Conservation (phyloP, 139 green algal genomes). For the Dunaliella primolecta region DNA sequence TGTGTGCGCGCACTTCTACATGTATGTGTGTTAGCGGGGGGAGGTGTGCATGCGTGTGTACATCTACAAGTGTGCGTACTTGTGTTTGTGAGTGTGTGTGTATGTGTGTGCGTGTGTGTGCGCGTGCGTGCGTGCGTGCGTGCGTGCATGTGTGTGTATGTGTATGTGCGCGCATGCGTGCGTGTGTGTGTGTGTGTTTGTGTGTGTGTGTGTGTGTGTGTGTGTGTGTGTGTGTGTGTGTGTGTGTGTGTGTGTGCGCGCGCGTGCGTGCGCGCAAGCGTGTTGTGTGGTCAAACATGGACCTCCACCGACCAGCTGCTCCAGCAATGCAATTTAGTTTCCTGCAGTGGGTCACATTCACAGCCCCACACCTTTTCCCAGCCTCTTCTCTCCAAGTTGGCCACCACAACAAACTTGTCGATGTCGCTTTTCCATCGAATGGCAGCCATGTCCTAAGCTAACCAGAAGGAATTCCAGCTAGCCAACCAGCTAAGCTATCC, state of each 20-base stretch:
- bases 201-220: neutral
- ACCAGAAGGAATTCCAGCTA: too few relatives aligned
- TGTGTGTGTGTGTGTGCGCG: neutral
- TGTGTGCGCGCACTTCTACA: too few relatives aligned
- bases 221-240: neutral
- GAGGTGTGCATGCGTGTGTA: neutral
- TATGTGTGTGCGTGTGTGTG: neutral
- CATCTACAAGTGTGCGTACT: neutral
- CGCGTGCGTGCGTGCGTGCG: neutral
- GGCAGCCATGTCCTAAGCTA: too few relatives aligned
- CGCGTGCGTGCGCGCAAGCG: neutral
- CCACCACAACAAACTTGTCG: constrained; percentile 59
- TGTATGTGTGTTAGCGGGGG: neutral
- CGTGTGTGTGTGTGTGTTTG: neutral
- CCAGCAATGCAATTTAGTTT: too few relatives aligned
- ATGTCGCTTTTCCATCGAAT: constrained; percentile 60
- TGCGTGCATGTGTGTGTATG: neutral
- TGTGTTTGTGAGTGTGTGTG: neutral
- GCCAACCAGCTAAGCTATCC: too few relatives aligned
- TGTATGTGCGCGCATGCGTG: neutral
- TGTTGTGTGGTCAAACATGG: too few relatives aligned
- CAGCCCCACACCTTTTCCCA: constrained; percentile 48
- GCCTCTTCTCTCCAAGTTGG: constrained; percentile 58
- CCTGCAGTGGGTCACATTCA: too few relatives aligned
- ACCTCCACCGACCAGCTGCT: too few relatives aligned